Base-by-base conservation (phyloP, 441 rosid genomes). In the Populus hybrid region DNA sequence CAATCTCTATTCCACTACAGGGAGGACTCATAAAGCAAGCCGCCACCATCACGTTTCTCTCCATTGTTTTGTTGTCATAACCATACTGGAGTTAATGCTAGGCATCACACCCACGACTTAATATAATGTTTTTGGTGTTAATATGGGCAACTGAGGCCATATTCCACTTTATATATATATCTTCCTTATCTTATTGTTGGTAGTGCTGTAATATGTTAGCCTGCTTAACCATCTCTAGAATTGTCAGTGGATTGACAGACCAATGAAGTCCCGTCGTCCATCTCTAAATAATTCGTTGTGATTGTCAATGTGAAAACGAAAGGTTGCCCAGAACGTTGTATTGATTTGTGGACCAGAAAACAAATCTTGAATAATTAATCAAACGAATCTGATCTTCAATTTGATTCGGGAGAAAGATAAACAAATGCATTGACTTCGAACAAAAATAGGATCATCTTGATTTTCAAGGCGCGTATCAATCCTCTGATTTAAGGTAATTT, bases 71-170 rank as follows among this genome's bases (percentile, higher is more conserved):
- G 46, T 70, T 40, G 42, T 57, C 32, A 57, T 46, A 20, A 70
- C 40, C 61, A 42, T 30, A 85, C 76, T 84, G 77, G 85, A 65
- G 76, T 78, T 79, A 78, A 71, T 81, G 78, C 78, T 81, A 80
- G 50, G 50, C 86, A 82, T 74, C 82, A 69, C 74, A 70, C 75
- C 86, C 90, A 79, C 88, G 73, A 28, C 78, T 35, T 11, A 35
- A 16, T 46, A 46, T 46, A 76, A 71, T 67, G 76, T 40, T 81
- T 73, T 80, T 81, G 75, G 72, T 63, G 71, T 75, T 83, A 78
- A 68, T 69, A 72, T 69, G 73, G 61, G 73, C 85, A 77, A 23
- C 79, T 87, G 89, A 89, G 80, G 86, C 75, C 86, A 79, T 73
- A 30, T 78, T 80, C 88, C 89, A 87, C 91, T 88, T 53, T 34